Base-by-base conservation (phyloP, 148 eudicot species). In the Limonium bicolor region DNA sequence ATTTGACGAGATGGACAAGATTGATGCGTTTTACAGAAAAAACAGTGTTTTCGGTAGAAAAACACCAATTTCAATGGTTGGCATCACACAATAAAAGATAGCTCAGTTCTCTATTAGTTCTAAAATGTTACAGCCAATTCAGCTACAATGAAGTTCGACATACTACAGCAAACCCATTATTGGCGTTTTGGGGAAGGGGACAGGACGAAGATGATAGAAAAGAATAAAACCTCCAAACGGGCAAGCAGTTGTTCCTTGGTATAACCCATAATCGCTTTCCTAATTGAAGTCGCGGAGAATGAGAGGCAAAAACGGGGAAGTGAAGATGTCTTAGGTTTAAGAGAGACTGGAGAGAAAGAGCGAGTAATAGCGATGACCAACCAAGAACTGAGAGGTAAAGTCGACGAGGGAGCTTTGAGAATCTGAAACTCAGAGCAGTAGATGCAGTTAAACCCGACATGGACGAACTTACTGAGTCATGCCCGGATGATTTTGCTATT, bases 181-280 rank as follows among this genome's bases (percentile, higher is more conserved):
- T n/a, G n/a, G n/a, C n/a, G n/a, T n/a, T n/a, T n/a, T n/a, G 6
- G 27, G 14, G 2, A 30, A 46, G 5, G 4, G 6, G 1, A 36
- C 20, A 0, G 16, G 2, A 2, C 25, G 26, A 23, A 21, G 3
- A 12, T 15, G 13, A 23, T 3, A 12, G 36, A 25, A 26, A 39
- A 14, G 2, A 5, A 20, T 6, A 13, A 20, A 24, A 64, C 69
- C 69, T 64, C 46, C 46, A 64, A 58, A 43, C 50, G 59, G 30
- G 48, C 44, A 7, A 64, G 44, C 28, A 64, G 59, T 23, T 52
- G 63, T 20, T 64, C 59, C 59, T 53, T 64, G 3, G 63, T 46
- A 32, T 39, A 41, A 2, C 63, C 59, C 69, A 64, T 64, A 4
- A n/a, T n/a, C n/a, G n/a, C 20, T 36, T 56, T 11, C 28, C 27